phyloP scores from a whole-genome alignment of 1,284 basidiomycete genomes.

The Erythrobasidium hasegawianum region DNA sequence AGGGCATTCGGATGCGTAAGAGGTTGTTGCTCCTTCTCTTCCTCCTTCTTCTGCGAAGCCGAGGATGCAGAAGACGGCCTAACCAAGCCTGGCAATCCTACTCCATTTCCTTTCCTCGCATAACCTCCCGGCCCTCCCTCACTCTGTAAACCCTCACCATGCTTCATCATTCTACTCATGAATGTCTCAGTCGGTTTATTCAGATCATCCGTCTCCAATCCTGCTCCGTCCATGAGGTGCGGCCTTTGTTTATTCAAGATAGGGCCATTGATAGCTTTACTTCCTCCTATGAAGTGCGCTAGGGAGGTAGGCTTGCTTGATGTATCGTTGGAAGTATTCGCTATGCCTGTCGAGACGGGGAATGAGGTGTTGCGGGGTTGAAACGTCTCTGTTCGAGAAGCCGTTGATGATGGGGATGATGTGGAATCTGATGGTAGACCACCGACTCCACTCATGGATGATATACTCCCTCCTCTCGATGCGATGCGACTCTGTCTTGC shows the following conservation, averaged over 20 bases:
- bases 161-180: slow-evolving; percentile 1
- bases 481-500: slow-evolving; percentile 2
- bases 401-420: no score
- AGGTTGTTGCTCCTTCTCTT: not conserved
- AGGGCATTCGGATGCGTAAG: not conserved
- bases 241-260: slow-evolving; percentile 24
- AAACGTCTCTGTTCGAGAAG: no score
- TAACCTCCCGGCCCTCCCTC: no score
- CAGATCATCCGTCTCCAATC: not conserved
- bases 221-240: not conserved
- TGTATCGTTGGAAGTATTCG: not conserved
- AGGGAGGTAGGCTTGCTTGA: slow-evolving; percentile 15
- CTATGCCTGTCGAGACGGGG: slow-evolving; percentile 11
- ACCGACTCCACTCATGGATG: not conserved
- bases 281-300: slow-evolving; percentile 36
- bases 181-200: not conserved
- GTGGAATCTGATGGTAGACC: not conserved
- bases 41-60: not conserved
- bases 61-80: slow-evolving; percentile 5
- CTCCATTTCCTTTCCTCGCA: not conserved
- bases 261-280: slow-evolving; percentile 28
- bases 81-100: slow-evolving; percentile 32
- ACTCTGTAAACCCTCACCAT: not conserved
- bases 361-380: slow-evolving; percentile 14
- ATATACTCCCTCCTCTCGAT: not conserved